A percentile compares a stretch with the other conserved stretches of the same genome.
Conservation (phyloP, 495 filamentous ascomycete genomes). For the Neurospora africana region DNA sequence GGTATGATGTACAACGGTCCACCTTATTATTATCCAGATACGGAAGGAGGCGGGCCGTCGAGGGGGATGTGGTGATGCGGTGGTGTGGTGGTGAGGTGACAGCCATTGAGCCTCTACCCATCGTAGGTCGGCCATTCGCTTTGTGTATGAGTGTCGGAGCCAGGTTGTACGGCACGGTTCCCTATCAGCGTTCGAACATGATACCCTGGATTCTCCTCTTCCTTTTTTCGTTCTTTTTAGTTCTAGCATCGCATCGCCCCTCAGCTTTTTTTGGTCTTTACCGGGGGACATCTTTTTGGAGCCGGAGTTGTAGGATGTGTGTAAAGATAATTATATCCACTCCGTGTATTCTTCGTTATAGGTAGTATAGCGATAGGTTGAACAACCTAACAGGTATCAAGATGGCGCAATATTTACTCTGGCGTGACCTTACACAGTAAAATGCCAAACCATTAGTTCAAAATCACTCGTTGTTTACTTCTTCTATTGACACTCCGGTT, state of each 20-base stretch:
- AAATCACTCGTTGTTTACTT: background rate
- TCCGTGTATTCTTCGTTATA: background rate
- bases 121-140: background rate
- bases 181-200: background rate
- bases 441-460: background rate
- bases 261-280: background rate
- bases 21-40: background rate
- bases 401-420: background rate
- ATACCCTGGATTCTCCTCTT: background rate
- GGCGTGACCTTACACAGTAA: background rate
- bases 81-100: background rate
- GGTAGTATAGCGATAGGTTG: background rate
- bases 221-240: background rate
- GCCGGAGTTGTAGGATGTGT: background rate
- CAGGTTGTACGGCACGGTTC: background rate
- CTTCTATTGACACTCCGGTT: background rate
- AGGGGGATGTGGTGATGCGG: background rate
- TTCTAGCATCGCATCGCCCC: background rate
- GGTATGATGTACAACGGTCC: background rate
- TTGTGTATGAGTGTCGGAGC: background rate
- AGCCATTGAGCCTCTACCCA: background rate
- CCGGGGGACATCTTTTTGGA: background rate
- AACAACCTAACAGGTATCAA: background rate
- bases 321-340: background rate
- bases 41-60: background rate